Percentiles rank a stretch among this genome's conserved stretches.
These are phyloP conservation scores for Colletotrichum sp. DNA, from an alignment of 2,329 filamentous ascomycete genomes.

Conservation along the genomic window DNA sequence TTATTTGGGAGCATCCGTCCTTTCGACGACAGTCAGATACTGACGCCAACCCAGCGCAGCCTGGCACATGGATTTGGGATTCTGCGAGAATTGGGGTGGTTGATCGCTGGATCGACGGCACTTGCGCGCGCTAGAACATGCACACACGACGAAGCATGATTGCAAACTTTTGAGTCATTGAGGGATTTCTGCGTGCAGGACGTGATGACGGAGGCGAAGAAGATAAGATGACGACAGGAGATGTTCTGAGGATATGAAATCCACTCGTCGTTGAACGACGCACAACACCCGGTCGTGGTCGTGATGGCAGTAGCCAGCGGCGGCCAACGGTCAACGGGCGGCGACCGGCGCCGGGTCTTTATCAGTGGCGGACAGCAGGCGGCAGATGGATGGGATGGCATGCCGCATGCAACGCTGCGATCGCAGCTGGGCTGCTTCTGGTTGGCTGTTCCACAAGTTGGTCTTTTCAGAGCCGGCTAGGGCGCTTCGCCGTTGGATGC, in stretches of 20 bases:
- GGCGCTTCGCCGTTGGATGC: constrained; percentile 1
- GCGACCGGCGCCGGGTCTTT: background rate
- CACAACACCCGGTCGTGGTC: background rate
- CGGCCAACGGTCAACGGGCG: background rate
- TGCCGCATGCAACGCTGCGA: background rate
- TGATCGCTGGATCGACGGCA: constrained; percentile 8
- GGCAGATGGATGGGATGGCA: constrained; percentile 8
- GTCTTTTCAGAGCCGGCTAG: background rate
- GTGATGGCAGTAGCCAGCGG: background rate
- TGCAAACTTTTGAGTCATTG: background rate
- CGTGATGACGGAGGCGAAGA: background rate
- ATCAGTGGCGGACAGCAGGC: background rate
- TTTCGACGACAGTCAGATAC: background rate
- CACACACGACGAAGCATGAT: background rate
- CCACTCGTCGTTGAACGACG: background rate
- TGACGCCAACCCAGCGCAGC: constrained; percentile 1
- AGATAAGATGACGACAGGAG: background rate
- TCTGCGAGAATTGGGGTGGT: background rate
- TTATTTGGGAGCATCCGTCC: background rate
- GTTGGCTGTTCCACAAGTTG: background rate
- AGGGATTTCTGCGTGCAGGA: background rate
- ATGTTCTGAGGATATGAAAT: background rate
- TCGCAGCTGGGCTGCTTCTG: background rate
- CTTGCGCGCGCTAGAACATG: background rate
- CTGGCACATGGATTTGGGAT: background rate